phyloP scores from a whole-genome alignment of 192 early-diverging fungal genomes.

The Entomortierella beljakovae region DNA sequence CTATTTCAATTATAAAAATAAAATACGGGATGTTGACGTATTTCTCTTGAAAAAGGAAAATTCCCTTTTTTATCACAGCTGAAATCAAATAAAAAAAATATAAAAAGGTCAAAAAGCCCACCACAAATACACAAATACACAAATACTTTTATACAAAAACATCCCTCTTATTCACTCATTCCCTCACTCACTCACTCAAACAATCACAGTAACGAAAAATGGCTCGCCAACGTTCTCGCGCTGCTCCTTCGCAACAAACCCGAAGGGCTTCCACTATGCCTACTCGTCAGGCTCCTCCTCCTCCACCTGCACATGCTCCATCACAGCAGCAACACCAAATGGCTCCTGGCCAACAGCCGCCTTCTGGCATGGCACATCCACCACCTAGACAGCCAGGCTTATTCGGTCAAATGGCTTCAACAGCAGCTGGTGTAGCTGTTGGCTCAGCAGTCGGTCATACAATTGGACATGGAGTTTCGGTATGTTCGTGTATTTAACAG shows the following conservation, averaged over 20 bases:
- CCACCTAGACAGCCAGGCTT: constrained; percentile 79
- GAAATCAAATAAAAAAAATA: too few species aligned
- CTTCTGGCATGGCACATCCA: constrained; percentile 66
- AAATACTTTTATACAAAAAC: background rate
- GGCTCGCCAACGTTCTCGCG: constrained; percentile 58
- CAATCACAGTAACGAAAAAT: constrained; percentile 12
- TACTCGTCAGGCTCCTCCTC: constrained; percentile 69
- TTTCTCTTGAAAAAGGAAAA: too few species aligned
- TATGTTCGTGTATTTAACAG: constrained; percentile 60
- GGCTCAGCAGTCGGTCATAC: constrained; percentile 92
- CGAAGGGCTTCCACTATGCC: constrained; percentile 67
- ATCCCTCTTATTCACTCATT: background rate
- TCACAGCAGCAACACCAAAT: constrained; percentile 33
- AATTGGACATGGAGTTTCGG: constrained; percentile 87
- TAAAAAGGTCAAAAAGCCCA: too few species aligned
- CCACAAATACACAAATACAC: too few species aligned
- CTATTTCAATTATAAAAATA: too few species aligned
- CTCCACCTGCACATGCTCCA: constrained; percentile 55
- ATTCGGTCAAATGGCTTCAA: constrained; percentile 90
- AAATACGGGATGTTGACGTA: too few species aligned
- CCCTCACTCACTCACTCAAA: background rate
- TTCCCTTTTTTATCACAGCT: too few species aligned
- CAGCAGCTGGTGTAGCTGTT: constrained; percentile 88
- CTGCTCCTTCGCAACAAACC: constrained; percentile 61
- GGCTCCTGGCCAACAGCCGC: constrained; percentile 43